phyloP scores from a whole-genome alignment of 2,329 filamentous ascomycete species.

The Aspergillus pseudoviridinutans region DNA sequence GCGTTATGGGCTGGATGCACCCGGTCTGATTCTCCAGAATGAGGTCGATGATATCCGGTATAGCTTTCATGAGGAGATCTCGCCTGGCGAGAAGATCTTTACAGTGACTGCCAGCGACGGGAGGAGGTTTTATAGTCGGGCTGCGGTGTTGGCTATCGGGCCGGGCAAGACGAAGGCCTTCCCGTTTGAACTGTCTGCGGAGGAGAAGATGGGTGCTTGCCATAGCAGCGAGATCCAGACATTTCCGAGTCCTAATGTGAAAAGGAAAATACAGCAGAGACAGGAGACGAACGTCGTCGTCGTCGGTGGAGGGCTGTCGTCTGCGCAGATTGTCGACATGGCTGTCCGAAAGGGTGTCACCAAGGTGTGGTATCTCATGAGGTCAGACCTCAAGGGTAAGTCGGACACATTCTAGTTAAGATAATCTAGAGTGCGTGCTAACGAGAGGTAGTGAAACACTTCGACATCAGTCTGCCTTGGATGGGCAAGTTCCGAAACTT shows the following conservation, averaged over 20 bases:
- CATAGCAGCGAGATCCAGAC: slow-evolving; percentile 63
- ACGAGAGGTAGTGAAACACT: slow-evolving; percentile 61
- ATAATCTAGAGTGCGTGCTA: background rate
- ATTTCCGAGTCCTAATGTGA: slow-evolving; percentile 54
- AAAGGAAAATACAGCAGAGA: slow-evolving; percentile 49
- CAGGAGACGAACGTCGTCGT: slow-evolving; percentile 62
- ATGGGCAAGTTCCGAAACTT: slow-evolving; percentile 78
- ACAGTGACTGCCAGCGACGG: slow-evolving; percentile 56
- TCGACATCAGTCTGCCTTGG: slow-evolving; percentile 73
- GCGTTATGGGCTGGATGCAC: slow-evolving; percentile 54
- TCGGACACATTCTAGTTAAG: background rate
- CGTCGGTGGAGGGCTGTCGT: slow-evolving; percentile 71
- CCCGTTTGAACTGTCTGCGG: slow-evolving; percentile 36
- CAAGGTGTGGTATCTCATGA: slow-evolving; percentile 68
- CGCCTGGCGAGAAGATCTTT: slow-evolving; percentile 55
- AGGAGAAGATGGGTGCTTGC: slow-evolving; percentile 49
- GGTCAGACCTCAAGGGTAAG: slow-evolving; percentile 48
- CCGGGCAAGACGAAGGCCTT: slow-evolving; percentile 58
- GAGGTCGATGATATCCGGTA: slow-evolving; percentile 60
- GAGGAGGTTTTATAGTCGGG: slow-evolving; percentile 53
- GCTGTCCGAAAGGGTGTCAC: slow-evolving; percentile 61
- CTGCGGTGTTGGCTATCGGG: slow-evolving; percentile 68
- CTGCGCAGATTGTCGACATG: slow-evolving; percentile 68
- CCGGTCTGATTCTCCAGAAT: slow-evolving; percentile 57
- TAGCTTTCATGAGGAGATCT: slow-evolving; percentile 44